Evolutionary conservation across 176 grass and related monocot species (phyloP).

Genomic region (Olyra latifolia): DNA sequence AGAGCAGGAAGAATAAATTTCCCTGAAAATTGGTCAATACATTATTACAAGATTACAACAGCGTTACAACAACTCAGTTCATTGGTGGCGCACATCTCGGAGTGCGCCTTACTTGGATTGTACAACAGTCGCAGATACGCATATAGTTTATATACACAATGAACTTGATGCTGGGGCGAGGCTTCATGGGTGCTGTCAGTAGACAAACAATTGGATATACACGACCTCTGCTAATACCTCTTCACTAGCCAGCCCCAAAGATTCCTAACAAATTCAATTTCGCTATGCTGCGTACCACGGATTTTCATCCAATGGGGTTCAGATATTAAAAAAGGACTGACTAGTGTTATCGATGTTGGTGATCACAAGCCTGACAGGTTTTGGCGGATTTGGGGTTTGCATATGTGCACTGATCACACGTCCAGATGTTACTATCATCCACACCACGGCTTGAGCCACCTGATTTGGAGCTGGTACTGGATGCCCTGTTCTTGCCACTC

Average conservation of each 20-base stretch:
- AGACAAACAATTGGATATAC: slow-evolving; percentile 27
- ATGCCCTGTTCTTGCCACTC: slow-evolving; percentile 61
- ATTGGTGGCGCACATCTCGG: slow-evolving; percentile 13
- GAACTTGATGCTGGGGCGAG: slow-evolving; percentile 29
- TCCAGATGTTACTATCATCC: slow-evolving; percentile 78
- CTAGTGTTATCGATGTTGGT: slow-evolving; percentile 42
- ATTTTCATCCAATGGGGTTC: not conserved
- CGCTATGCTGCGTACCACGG: not conserved
- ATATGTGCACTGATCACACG: slow-evolving; percentile 84
- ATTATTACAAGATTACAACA: slow-evolving; percentile 49
- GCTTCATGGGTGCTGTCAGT: not conserved
- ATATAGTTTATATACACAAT: slow-evolving; percentile 46
- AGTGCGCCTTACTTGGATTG: slow-evolving; percentile 26
- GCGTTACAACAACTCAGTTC: slow-evolving; percentile 26
- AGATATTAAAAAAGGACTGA: slow-evolving; percentile 20
- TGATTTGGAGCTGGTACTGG: slow-evolving; percentile 53
- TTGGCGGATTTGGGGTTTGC: slow-evolving; percentile 61
- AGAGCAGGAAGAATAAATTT: not conserved
- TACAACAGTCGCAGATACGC: slow-evolving; percentile 37
- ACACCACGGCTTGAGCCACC: slow-evolving; percentile 50
- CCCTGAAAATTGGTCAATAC: slow-evolving; percentile 20
- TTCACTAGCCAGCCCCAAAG: slow-evolving; percentile 1
- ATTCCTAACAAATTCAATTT: slow-evolving; percentile 4
- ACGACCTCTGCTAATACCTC: slow-evolving; percentile 17
- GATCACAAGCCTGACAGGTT: slow-evolving; percentile 80